Evolutionary conservation across 495 filamentous ascomycete species (phyloP).

Genomic region (Penicillium tannophilum): DNA sequence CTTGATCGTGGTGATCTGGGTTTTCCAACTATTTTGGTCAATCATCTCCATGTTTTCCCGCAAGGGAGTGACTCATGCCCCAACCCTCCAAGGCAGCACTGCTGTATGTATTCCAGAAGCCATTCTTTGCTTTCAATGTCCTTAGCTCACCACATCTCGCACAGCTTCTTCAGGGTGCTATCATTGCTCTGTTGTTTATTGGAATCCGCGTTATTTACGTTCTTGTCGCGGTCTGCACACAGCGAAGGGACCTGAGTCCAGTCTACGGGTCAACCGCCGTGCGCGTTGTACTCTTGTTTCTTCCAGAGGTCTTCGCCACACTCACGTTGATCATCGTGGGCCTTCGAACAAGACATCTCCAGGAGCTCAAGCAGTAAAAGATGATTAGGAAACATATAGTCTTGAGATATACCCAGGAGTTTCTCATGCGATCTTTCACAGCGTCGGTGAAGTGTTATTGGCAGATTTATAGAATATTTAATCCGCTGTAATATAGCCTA

Average conservation of each 20-base stretch:
- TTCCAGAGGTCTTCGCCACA: constrained; percentile 8
- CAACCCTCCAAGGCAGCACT: neutral
- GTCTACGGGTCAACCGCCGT: constrained; percentile 10
- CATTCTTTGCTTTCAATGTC: neutral
- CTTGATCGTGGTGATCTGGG: neutral
- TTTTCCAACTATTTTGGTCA: neutral
- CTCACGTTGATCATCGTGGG: neutral
- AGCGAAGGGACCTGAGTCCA: constrained; percentile 7
- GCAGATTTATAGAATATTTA: no score
- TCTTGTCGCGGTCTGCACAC: constrained; percentile 1
- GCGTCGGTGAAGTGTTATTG: no score
- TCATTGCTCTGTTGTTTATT: neutral
- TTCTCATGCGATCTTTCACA: no score
- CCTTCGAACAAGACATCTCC: neutral
- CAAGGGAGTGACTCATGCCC: neutral
- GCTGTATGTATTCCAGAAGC: neutral
- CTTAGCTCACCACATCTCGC: neutral
- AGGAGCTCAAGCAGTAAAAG: neutral
- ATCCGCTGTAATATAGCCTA: no score
- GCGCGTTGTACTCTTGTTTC: constrained; percentile 12
- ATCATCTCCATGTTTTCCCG: neutral
- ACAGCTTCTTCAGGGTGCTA: neutral
- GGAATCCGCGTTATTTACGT: neutral
- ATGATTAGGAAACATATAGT: no score
- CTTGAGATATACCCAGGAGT: no score